Base-by-base conservation (phyloP, 2,329 filamentous ascomycete genomes). In the Xylariaceae sp. region DNA sequence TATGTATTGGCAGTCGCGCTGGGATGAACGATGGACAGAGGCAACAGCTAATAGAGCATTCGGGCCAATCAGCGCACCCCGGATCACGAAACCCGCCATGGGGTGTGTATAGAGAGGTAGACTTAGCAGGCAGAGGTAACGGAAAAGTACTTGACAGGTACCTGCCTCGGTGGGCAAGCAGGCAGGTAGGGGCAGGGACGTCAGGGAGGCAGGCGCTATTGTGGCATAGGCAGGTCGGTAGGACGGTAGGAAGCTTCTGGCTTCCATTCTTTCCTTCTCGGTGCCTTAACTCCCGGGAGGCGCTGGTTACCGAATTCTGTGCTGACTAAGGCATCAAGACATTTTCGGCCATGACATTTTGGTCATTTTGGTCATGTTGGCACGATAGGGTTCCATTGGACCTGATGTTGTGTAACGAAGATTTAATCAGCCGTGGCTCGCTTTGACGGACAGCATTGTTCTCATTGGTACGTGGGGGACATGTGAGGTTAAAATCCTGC, bases 21-120 rank as follows among this genome's bases (percentile, higher is more conserved):
- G 61, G 59, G 55, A 57, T 56, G 47, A 60, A 60, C 34, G 49
- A 62, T 57, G 55, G 62, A 62, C 57, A 60, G 34, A 58, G 60
- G 60, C 47, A 62, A 62, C 57, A 59, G 55, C 58, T 48, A 11
- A 30, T 30, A 30, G 23, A 30, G 23, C 23, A 7, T 45, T 17
- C 35, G 37, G 15, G 39, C 62, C 62, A 64, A 64, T 64, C 62
- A 62, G 57, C 54, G 49, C 54, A 17, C 53, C 30, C 49, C 52
- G 50, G 17, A 17, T 37, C 44, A 56, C 54, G 42, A 54, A 57
- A 57, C 42, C 49, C 48, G 52, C 51, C 59, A 53, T 59, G 59
- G 61, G 54, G 61, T 59, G 54, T 23, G 18, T 48, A 35, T 42
- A 35, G 49, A 55, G 48, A 55, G 52, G 23, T 11, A 11, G 23